Percentiles rank a stretch among this genome's conserved stretches.
These are phyloP conservation scores for Phyllosticta capitalensis DNA, from an alignment of 2,329 filamentous ascomycete genomes.

Conservation along the genomic window DNA sequence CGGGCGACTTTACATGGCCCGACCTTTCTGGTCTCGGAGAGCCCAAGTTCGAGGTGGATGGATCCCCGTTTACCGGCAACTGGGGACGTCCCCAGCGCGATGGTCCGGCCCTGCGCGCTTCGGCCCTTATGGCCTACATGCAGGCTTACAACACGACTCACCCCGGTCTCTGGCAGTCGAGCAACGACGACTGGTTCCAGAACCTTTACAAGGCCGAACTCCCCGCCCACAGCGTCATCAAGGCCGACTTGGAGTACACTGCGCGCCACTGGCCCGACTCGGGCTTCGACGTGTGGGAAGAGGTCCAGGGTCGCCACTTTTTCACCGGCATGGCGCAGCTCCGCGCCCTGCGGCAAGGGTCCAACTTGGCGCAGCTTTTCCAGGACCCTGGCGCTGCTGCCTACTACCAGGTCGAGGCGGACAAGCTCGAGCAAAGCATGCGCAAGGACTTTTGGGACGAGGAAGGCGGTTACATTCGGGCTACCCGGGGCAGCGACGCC, in stretches of 20 bases:
- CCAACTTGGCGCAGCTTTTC: conserved; percentile 24
- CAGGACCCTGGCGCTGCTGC: conserved; percentile 27
- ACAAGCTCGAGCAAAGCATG: conserved; percentile 21
- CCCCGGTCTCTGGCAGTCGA: conserved; percentile 42
- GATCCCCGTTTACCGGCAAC: conserved; percentile 26
- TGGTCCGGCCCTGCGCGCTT: conserved; percentile 34
- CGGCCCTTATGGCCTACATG: conserved; percentile 34
- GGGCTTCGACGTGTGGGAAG: conserved; percentile 38
- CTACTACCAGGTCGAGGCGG: conserved; percentile 31
- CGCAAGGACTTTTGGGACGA: conserved; percentile 29
- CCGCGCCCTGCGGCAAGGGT: conserved; percentile 27
- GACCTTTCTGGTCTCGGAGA: conserved; percentile 33
- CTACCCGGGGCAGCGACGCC: conserved; percentile 34
- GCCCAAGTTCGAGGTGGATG: conserved; percentile 33
- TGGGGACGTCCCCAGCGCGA: conserved; percentile 38
- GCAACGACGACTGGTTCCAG: conserved; percentile 21
- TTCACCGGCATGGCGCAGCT: conserved; percentile 32
- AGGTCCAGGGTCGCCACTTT: conserved; percentile 34
- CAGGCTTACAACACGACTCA: conserved; percentile 32
- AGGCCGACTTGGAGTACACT: conserved; percentile 37
- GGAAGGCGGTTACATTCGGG: conserved; percentile 27
- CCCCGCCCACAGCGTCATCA: conserved; percentile 32
- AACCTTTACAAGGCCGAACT: conserved; percentile 29
- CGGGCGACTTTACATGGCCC: conserved; percentile 22
- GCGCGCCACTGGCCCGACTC: conserved; percentile 32